Base-by-base conservation (phyloP, 2,329 filamentous ascomycete species). In the Ascochyta koolunga region DNA sequence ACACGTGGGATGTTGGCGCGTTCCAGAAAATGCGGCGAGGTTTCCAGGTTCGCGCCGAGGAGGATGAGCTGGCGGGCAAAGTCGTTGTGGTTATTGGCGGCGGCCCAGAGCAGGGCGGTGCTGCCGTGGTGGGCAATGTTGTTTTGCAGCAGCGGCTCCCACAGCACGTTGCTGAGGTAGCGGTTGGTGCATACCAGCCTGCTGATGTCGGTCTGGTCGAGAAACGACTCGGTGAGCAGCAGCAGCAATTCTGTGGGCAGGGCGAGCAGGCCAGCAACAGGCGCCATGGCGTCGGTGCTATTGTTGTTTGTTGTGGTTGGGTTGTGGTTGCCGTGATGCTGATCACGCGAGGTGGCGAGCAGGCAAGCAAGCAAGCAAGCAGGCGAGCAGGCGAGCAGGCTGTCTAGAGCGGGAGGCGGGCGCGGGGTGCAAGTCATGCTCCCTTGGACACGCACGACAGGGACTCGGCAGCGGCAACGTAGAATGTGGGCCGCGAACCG, bases 201-300 rank as follows among this genome's bases (percentile, higher is more conserved):
- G 52, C 52, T 55, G 52, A 55, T 55, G 25, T 55, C 46, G 29
- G 45, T 50, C 37, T 55, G 52, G 46, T 55, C 52, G 52, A 55
- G 52, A 25, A 39, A 55, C 41, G 52, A 50, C 41, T 55, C 52
- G 41, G 52, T 46, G 24, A 55, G 52, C 46, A 55, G 36, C 29
- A 55, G 46, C 32, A 55, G 43, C 29, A 55, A 41, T 46, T 55
- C 52, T 7, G 52, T 55, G 24, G 52, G 52, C 29, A 55, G 46
- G 5, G 40, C 37, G 18, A 55, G 46, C 46, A 55, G 46, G 22
- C 52, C 46, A 19, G 37, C 36, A 11, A 19, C 21, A 35, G 41
- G 31, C 29, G 46, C 29, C 46, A 45, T 46, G 43, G 4, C 33
- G 50, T 29, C 19, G 40, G 8, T 21, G 47, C 18, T 16, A 13